phyloP scores from a whole-genome alignment of 2,329 filamentous ascomycete genomes.

The Aaosphaeria pasadenensis region DNA sequence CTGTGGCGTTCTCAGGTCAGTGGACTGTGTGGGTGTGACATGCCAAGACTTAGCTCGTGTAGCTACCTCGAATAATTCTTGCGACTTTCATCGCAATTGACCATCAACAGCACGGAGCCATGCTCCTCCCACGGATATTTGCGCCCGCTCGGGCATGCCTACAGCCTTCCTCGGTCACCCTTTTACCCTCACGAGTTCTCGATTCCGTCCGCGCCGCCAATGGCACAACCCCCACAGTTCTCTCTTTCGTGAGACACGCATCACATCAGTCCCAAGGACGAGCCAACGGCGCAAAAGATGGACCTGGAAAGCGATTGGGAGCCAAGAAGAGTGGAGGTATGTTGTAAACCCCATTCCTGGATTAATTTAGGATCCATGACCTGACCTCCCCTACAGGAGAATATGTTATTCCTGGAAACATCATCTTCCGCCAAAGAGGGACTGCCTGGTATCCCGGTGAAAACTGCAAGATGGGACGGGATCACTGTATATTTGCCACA shows the following conservation, averaged over 20 bases:
- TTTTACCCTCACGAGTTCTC: constrained; percentile 27
- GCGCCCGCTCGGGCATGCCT: constrained; percentile 34
- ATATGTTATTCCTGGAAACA: constrained; percentile 93
- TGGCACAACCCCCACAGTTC: constrained; percentile 31
- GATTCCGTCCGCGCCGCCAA: constrained; percentile 30
- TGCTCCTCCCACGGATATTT: constrained; percentile 39
- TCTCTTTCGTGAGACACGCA: constrained; percentile 56
- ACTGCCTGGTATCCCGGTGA: constrained; percentile 94
- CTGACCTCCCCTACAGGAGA: constrained; percentile 57
- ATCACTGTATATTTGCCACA: constrained; percentile 91
- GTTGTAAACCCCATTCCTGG: background rate
- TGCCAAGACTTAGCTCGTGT: too few species aligned
- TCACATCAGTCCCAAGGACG: constrained; percentile 64
- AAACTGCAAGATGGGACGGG: constrained; percentile 90
- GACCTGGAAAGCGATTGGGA: constrained; percentile 81
- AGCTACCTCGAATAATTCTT: background rate
- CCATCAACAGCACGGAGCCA: constrained; percentile 24
- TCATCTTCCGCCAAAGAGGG: constrained; percentile 95
- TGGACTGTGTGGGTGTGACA: too few species aligned
- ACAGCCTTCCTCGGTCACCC: constrained; percentile 15
- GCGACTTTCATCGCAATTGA: background rate
- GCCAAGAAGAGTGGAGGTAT: constrained; percentile 88
- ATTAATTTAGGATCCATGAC: constrained; percentile 5
- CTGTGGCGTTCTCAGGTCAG: too few species aligned
- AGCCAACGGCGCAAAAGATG: constrained; percentile 68